A percentile compares a stretch with the other conserved stretches of the same genome.
phyloP scores from a whole-genome alignment of 2,329 filamentous ascomycete species.

The Curvularia sp. region DNA sequence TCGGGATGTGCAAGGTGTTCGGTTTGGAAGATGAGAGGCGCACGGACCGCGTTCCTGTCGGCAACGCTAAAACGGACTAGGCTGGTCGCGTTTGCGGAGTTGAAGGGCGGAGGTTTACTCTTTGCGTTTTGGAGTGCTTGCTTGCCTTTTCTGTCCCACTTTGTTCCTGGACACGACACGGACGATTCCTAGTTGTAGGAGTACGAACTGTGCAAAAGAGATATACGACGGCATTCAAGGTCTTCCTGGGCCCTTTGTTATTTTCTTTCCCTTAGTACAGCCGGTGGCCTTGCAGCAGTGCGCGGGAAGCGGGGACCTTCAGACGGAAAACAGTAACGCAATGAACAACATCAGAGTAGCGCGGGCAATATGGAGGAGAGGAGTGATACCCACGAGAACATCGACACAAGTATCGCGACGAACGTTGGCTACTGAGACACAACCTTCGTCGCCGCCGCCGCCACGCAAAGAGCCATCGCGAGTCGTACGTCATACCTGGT shows the following conservation, averaged over 20 bases:
- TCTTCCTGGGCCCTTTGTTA: not conserved
- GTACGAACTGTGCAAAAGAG: not conserved
- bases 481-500: conserved; percentile 26
- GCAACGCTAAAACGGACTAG: not conserved
- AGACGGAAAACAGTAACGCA: conserved; percentile 2
- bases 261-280: not conserved
- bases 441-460: conserved; percentile 16
- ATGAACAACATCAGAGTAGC: conserved; percentile 27
- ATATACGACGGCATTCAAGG: no score
- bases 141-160: not conserved
- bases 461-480: conserved; percentile 29
- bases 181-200: not conserved
- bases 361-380: conserved; percentile 10
- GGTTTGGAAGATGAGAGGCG: conserved; percentile 21
- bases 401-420: conserved; percentile 16
- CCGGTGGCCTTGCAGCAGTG: no score
- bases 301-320: not conserved
- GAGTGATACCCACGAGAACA: conserved; percentile 9
- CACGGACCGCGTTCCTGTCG: conserved; percentile 23
- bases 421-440: conserved; percentile 27
- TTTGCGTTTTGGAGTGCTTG: conserved; percentile 10
- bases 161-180: not conserved
- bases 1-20: conserved; percentile 20
- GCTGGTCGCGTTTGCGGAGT: conserved; percentile 24
- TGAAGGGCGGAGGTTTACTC: conserved; percentile 37